Conservation (phyloP, 2,329 filamentous ascomycete species). For the Graphiopsis chlorocephala region DNA sequence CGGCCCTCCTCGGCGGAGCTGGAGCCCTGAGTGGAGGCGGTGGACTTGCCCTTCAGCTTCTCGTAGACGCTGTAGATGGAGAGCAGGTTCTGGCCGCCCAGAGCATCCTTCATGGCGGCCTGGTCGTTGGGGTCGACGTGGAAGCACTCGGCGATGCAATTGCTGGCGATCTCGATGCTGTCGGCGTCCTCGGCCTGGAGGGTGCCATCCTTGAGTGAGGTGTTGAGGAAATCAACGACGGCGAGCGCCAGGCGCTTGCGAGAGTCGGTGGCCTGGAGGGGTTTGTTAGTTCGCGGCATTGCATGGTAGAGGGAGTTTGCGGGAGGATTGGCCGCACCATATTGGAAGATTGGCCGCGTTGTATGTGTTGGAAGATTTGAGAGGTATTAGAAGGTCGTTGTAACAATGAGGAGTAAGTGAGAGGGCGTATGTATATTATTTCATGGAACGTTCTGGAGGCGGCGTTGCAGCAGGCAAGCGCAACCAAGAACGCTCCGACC, state of each 20-base stretch:
- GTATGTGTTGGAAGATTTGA: neutral
- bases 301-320: neutral
- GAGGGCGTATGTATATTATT: neutral
- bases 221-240: conserved; percentile 90
- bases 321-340: neutral
- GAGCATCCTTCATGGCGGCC: conserved; percentile 68
- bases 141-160: conserved; percentile 94
- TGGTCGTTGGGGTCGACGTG: conserved; percentile 83
- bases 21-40: conserved; percentile 44
- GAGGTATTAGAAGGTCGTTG: neutral
- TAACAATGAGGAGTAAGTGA: neutral
- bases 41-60: conserved; percentile 73
- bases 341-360: neutral
- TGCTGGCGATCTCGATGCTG: conserved; percentile 87
- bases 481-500: neutral
- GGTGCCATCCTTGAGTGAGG: conserved; percentile 82
- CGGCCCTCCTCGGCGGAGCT: conserved; percentile 33
- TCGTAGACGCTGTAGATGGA: conserved; percentile 96
- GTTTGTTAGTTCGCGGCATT: conserved; percentile 14
- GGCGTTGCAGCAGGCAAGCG: neutral
- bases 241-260: conserved; percentile 92
- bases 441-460: neutral
- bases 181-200: conserved; percentile 85
- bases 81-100: conserved; percentile 82
- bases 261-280: conserved; percentile 44